A percentile compares a stretch with the other conserved stretches of the same genome.
These are phyloP conservation scores for Strigomonas culicis DNA, from an alignment of 208 protist genomes.

Conservation along the genomic window DNA sequence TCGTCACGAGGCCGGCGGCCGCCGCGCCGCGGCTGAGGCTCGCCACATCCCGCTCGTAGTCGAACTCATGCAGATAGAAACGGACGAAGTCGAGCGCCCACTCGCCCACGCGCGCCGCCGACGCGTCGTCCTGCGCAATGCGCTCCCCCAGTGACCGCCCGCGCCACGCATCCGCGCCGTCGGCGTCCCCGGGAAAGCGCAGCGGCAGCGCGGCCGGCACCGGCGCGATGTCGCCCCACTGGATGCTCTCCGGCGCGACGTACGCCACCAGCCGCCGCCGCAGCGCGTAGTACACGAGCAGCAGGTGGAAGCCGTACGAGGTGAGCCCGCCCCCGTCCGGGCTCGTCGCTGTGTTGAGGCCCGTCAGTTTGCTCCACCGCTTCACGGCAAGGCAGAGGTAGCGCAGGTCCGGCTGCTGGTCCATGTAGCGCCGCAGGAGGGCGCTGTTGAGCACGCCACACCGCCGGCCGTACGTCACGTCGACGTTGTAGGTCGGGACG, in stretches of 20 bases:
- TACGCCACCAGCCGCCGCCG: slow-evolving; percentile 48
- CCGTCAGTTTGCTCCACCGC: slow-evolving; percentile 78
- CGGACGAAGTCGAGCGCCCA: slow-evolving; percentile 67
- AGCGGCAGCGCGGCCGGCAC: slow-evolving; percentile 13
- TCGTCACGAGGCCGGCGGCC: slow-evolving; percentile 34
- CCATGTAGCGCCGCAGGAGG: slow-evolving; percentile 69
- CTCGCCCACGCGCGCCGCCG: slow-evolving; percentile 43
- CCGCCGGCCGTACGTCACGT: slow-evolving; percentile 72
- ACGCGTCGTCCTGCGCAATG: background rate
- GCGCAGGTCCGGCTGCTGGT: slow-evolving; percentile 53
- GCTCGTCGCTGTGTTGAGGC: slow-evolving; percentile 49
- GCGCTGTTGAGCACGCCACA: slow-evolving; percentile 88
- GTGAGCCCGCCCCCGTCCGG: slow-evolving; percentile 73
- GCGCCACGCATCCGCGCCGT: slow-evolving; percentile 11
- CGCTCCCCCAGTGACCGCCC: background rate
- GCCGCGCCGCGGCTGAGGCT: slow-evolving; percentile 39
- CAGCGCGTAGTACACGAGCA: slow-evolving; percentile 84
- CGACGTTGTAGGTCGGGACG: slow-evolving; percentile 46
- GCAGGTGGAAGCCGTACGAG: slow-evolving; percentile 86
- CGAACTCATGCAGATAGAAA: slow-evolving; percentile 80
- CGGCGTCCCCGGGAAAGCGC: slow-evolving; percentile 15
- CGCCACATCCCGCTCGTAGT: slow-evolving; percentile 57
- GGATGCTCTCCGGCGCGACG: slow-evolving; percentile 45
- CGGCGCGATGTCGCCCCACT: slow-evolving; percentile 27
- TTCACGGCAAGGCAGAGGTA: slow-evolving; percentile 81